Percentiles rank a stretch among this genome's conserved stretches.
phyloP scores from a whole-genome alignment of 371 early-diverging fungal genomes.

The Saksenaea oblongispora region DNA sequence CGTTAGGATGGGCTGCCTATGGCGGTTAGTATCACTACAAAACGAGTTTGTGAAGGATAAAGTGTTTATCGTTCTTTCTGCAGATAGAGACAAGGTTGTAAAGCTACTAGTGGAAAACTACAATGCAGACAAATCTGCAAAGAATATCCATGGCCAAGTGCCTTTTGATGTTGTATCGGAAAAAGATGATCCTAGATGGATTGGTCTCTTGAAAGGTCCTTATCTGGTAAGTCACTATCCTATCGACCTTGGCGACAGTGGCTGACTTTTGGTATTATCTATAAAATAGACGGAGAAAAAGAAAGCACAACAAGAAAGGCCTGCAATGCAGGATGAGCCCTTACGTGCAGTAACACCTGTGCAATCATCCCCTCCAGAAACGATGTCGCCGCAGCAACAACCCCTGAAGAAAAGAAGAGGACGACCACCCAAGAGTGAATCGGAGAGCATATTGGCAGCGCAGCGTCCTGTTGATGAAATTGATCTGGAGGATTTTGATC shows the following conservation, averaged over 20 bases:
- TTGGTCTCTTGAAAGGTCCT: slow-evolving; percentile 33
- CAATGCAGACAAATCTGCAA: slow-evolving; percentile 63
- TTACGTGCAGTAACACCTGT: background rate
- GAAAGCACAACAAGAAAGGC: background rate
- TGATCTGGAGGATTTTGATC: slow-evolving; percentile 37
- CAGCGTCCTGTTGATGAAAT: slow-evolving; percentile 34
- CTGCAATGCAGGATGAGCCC: background rate
- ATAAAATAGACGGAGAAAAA: background rate
- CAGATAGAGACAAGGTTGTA: slow-evolving; percentile 45
- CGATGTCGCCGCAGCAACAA: slow-evolving; percentile 8
- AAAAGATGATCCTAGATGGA: slow-evolving; percentile 64
- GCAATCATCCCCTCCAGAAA: background rate
- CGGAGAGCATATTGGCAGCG: slow-evolving; percentile 23
- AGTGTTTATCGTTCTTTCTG: background rate
- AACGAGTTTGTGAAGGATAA: background rate
- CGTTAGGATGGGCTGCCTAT: slow-evolving; percentile 93
- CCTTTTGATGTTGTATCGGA: slow-evolving; percentile 74
- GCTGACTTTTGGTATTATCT: background rate
- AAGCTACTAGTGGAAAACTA: slow-evolving; percentile 65
- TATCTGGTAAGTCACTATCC: background rate
- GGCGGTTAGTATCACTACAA: slow-evolving; percentile 44
- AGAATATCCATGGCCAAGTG: slow-evolving; percentile 71
- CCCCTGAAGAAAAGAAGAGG: slow-evolving; percentile 39
- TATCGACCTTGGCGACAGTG: background rate
- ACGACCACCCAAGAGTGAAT: slow-evolving; percentile 47